Base-by-base conservation (phyloP, 2,329 filamentous ascomycete species). In the Epichloe coenophiala region DNA sequence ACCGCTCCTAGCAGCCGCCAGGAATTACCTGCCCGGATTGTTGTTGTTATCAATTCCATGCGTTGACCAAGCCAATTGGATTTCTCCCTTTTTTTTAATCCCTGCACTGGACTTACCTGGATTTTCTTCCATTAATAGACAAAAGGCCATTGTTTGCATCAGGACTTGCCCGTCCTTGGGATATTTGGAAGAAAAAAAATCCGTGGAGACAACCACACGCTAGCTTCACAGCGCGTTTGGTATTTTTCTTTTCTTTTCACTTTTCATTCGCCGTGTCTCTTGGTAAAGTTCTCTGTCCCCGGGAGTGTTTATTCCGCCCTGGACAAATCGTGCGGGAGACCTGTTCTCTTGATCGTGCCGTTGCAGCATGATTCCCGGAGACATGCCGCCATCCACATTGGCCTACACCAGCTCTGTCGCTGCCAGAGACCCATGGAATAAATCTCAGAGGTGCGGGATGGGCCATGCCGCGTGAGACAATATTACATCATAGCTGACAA, bases 361-460 rank as follows among this genome's bases (percentile, higher is more conserved):
- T 31, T n/a, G 36, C 50, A 63, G 59, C 58, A 66, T 67, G 65
- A 64, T 63, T 59, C 62, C 62, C 53, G 61, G 63, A 60, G 63
- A 68, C 55, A 72, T 74, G 71, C 66, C 70, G 43, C 71, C 72
- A 56, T 67, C 70, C 59, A 70, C 74, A 49, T 67, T 71, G 67
- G 65, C 68, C 55, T 76, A 75, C 64, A 71, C 68, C 61, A 66
- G 63, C 55, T 61, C 72, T 57, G 65, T 65, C 59, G 68, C 69
- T 63, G 64, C 71, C 54, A 70, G 68, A 63, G 68, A 72, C 58
- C 68, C 72, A 52, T 77, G 75, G 75, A 69, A 70, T 56, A 61
- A 71, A 56, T 66, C 70, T 57, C 73, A 71, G 66, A 78, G 74
- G 75, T 78, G 71, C 70, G 73, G 19, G 17, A 41, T 43, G 23